These are phyloP conservation scores for Trypanosoma caninum DNA, from an alignment of 208 protist species.

Conservation along the genomic window DNA sequence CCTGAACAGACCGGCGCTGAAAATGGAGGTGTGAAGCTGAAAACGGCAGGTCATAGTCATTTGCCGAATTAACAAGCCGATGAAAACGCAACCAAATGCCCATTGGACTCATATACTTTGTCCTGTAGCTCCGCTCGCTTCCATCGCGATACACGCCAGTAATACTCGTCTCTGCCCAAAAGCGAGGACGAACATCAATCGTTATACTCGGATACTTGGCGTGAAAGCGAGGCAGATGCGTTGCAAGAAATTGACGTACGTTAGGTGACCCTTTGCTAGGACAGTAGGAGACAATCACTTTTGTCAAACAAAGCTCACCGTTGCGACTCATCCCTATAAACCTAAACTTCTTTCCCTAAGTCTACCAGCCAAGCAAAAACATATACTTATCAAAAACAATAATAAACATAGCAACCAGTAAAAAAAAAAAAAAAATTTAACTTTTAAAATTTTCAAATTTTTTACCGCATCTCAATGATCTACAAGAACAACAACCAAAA, in stretches of 20 bases:
- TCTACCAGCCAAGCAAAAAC: background rate
- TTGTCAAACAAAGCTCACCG: conserved; percentile 73
- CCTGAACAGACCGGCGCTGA: conserved; percentile 71
- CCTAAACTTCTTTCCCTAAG: background rate
- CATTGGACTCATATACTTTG: conserved; percentile 60
- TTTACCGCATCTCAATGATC: background rate
- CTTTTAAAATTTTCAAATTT: background rate
- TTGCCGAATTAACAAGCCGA: conserved; percentile 71
- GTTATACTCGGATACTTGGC: conserved; percentile 65
- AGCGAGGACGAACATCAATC: conserved; percentile 71
- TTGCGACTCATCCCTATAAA: conserved; percentile 68
- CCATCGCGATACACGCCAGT: conserved; percentile 86
- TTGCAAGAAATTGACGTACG: conserved; percentile 74
- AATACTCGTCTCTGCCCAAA: conserved; percentile 71
- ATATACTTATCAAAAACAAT: background rate
- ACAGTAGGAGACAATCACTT: conserved; percentile 82
- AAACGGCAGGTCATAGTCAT: conserved; percentile 70
- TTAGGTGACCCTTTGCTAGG: conserved; percentile 58
- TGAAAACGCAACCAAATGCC: conserved; percentile 70
- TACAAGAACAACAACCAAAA: background rate
- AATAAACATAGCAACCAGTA: background rate
- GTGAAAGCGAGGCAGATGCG: conserved; percentile 67
- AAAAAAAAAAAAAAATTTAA: background rate
- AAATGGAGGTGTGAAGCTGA: conserved; percentile 53
- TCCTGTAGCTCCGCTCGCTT: conserved; percentile 57